Conservation (phyloP, 352 stramenopile genomes). For the Globisporangium nunn region DNA sequence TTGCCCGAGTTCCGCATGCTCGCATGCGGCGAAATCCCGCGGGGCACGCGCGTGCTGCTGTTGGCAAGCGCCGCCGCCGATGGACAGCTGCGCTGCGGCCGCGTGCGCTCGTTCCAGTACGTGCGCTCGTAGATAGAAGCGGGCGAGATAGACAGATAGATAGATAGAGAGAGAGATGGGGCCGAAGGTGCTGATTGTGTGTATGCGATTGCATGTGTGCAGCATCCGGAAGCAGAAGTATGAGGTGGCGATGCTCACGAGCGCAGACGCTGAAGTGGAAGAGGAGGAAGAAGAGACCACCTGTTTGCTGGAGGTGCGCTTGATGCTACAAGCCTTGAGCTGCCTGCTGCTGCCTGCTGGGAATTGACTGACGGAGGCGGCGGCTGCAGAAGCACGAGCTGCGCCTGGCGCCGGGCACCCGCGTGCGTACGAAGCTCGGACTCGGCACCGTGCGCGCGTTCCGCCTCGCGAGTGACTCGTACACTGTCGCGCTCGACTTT, state of each 20-base stretch:
- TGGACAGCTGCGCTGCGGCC: background rate
- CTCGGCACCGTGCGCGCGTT: slow-evolving; percentile 19
- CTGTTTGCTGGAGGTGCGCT: background rate
- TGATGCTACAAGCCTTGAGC: background rate
- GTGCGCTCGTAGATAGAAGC: background rate
- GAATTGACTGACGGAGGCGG: background rate
- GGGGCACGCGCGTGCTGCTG: slow-evolving; percentile 36
- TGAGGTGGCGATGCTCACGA: slow-evolving; percentile 6
- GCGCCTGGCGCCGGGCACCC: slow-evolving; percentile 24
- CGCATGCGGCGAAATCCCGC: slow-evolving; percentile 58
- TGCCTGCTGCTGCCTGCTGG: background rate
- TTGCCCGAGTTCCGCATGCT: slow-evolving; percentile 65
- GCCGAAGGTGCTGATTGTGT: no score
- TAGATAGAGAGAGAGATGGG: no score
- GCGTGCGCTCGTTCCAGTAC: slow-evolving; percentile 32
- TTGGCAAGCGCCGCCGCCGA: slow-evolving; percentile 2
- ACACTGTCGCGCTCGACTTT: slow-evolving; percentile 33
- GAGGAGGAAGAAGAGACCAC: slow-evolving; percentile 1
- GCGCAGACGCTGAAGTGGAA: slow-evolving; percentile 11
- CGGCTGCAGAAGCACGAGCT: slow-evolving; percentile 21
- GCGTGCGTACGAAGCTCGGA: slow-evolving; percentile 29
- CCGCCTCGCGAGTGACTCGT: slow-evolving; percentile 25
- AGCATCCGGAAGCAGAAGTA: slow-evolving; percentile 18
- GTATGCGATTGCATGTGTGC: background rate
- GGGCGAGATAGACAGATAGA: no score